phyloP scores from a whole-genome alignment of 768 basidiomycete genomes.

The Agrocybe praecox region DNA sequence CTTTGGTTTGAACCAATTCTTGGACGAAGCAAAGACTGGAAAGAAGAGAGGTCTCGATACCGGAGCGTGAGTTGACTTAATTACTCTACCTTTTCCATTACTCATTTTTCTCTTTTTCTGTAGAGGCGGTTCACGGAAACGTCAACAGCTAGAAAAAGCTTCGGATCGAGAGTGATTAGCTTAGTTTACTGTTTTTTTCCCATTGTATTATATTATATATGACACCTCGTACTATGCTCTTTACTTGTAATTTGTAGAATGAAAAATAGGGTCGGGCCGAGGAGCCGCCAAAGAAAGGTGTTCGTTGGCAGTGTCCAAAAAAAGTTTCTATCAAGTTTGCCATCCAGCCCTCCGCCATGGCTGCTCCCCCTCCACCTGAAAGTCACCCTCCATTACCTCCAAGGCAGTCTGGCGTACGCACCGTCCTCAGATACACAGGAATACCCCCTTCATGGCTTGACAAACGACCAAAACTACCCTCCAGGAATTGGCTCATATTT shows the following conservation, averaged over 20 bases:
- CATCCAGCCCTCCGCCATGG: neutral
- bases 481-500: conserved; percentile 95
- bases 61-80: conserved; percentile 51
- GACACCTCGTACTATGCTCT: neutral
- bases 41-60: conserved; percentile 87
- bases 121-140: conserved; percentile 65
- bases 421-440: conserved; percentile 69
- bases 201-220: conserved; percentile 6
- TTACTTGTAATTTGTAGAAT: conserved; percentile 6
- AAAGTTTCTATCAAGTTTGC: conserved; percentile 5
- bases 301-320: conserved; percentile 2
- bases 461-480: conserved; percentile 85
- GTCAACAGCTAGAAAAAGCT: conserved; percentile 69
- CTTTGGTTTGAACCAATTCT: conserved; percentile 94
- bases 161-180: conserved; percentile 35
- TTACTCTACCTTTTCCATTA: neutral
- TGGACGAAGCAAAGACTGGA: conserved; percentile 97
- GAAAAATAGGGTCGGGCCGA: neutral
- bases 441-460: conserved; percentile 78
- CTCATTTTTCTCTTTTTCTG: neutral
- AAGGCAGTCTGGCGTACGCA: conserved; percentile 54
- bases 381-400: conserved; percentile 21
- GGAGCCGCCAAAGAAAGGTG: neutral
- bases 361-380: conserved; percentile 6
- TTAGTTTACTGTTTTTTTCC: conserved; percentile 5